Evolutionary conservation across 345 rosid species (phyloP), one percentile per base, ranked within the genome.

Genomic region (Linum lewisii): DNA sequence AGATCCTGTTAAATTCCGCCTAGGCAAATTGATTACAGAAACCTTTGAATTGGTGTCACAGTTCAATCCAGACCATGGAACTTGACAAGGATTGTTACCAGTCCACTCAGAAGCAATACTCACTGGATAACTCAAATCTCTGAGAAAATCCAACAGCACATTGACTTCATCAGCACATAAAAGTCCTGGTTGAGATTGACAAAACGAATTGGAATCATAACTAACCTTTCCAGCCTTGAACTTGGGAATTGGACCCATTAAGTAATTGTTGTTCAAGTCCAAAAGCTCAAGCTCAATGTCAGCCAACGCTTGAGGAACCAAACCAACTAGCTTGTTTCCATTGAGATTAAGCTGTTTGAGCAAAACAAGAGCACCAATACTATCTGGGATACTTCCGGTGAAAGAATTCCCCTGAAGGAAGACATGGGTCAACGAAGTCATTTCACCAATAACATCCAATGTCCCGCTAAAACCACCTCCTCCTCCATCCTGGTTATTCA

Each of bases 321-420:
- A 47, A 58, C 85, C 85, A 21, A 66, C 79, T 44, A 81, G 72
- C 19, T 55, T 58, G 61, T 81, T 81, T 36, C 60, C 45, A 42
- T 78, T 78, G 21, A 81, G 75, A 54, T 78, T 71, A 24, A 81
- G 80, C 32, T 78, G 77, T 68, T 58, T 75, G 63, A 78, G 61
- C 51, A 67, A 62, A 5, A 66, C 49, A 38, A 78, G 38, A 60
- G 20, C 67, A 6, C 85, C 82, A 62, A 81, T 78, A 7, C 61
- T 68, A 25, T 71, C 73, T 0, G 85, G 85, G 14, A 81, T 71
- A 1, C 66, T 60, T 51, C 85, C 82, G 0, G 64, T 36, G 62
- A 81, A 75, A 15, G 67, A 69, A 68, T 81, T 81, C 21, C 82
- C 82, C 11, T 81, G 85, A 66, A 81, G 78, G 82, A 82, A 81